A percentile compares a stretch with the other conserved stretches of the same genome.
Conservation (phyloP, 2,329 filamentous ascomycete species). For the Penicillium rolfsii region DNA sequence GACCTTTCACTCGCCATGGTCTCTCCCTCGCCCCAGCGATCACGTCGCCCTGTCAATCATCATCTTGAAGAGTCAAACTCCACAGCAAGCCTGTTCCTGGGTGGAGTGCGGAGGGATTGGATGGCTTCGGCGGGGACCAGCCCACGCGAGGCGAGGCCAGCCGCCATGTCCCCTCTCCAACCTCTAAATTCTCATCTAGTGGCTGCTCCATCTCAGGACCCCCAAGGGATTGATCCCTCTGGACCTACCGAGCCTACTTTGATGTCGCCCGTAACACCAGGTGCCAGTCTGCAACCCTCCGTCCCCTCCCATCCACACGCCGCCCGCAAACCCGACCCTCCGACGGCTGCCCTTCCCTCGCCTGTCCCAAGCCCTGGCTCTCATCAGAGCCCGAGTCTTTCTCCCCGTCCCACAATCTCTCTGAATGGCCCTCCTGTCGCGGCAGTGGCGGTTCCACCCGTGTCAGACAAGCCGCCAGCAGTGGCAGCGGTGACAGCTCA, state of each 20-base stretch:
- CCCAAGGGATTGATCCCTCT: neutral
- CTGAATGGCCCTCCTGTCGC: neutral
- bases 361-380: conserved; percentile 36
- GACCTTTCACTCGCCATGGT: conserved; percentile 9
- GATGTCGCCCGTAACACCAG: conserved; percentile 30
- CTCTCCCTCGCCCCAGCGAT: conserved; percentile 13
- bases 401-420: conserved; percentile 6
- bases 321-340: conserved; percentile 16
- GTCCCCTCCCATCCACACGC: conserved; percentile 1
- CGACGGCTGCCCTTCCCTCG: conserved; percentile 31
- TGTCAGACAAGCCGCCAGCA: neutral
- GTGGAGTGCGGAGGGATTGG: conserved; percentile 44
- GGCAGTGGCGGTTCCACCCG: neutral
- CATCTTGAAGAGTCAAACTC: conserved; percentile 41
- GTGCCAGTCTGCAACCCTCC: conserved; percentile 15
- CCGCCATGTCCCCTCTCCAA: neutral
- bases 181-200: neutral
- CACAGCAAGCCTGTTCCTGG: conserved; percentile 47
- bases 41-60: conserved; percentile 19
- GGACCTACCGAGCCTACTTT: conserved; percentile 9
- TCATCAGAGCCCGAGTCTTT: conserved; percentile 31
- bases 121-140: conserved; percentile 32
- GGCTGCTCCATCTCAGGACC: neutral
- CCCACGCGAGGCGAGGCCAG: neutral
- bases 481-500: neutral